phyloP scores from a whole-genome alignment of 2,329 filamentous ascomycete genomes.

The Exophiala lecanii-corni region DNA sequence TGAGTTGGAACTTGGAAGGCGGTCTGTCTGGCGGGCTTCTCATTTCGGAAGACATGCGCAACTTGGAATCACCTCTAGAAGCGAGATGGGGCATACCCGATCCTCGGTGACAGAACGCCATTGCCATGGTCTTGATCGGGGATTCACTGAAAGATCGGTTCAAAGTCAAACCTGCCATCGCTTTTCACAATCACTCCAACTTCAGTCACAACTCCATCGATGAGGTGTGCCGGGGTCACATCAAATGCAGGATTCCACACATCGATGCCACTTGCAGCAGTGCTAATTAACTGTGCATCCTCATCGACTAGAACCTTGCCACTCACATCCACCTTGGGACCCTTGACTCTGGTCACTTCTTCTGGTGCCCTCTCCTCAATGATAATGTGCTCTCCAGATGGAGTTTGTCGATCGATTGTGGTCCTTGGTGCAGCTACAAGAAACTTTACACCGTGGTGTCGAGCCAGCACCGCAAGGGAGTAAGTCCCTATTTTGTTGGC shows the following conservation, averaged over 20 bases:
- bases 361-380: constrained; percentile 81
- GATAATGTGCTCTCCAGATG: constrained; percentile 71
- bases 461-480: constrained; percentile 81
- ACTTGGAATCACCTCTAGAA: too few relatives aligned
- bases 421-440: constrained; percentile 92
- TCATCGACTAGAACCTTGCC: constrained; percentile 54
- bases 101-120: too few relatives aligned
- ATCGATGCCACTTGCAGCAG: constrained; percentile 68
- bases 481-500: constrained; percentile 99
- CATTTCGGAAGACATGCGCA: too few relatives aligned
- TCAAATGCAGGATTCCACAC: constrained; percentile 99
- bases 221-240: constrained; percentile 80
- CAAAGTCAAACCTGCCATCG: constrained; percentile 64
- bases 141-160: constrained; percentile 36
- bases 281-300: constrained; percentile 67
- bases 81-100: too few relatives aligned
- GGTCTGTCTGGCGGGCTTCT: too few relatives aligned
- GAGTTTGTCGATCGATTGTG: constrained; percentile 81
- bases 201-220: constrained; percentile 93
- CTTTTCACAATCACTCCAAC: constrained; percentile 77
- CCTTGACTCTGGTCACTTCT: constrained; percentile 81
- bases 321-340: constrained; percentile 65
- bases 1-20: too few relatives aligned
- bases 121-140: too few relatives aligned
- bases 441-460: constrained; percentile 85